Percentiles rank a stretch among this genome's conserved stretches.
Conservation (phyloP, 495 filamentous ascomycete genomes). For the Penicillium silybi region DNA sequence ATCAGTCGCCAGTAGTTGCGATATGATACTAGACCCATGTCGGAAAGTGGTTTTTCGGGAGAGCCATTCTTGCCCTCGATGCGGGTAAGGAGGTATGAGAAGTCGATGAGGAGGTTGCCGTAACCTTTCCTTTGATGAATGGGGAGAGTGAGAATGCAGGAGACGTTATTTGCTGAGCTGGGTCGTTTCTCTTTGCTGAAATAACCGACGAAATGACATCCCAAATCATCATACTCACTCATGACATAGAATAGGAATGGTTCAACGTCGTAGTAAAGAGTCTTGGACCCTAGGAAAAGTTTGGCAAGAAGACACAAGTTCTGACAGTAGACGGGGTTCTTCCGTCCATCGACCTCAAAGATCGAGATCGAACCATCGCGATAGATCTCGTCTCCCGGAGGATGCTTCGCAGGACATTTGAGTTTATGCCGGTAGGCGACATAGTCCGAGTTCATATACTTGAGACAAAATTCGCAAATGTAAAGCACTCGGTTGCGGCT, state of each 20-base stretch:
- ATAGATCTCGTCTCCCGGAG: slow-evolving; percentile 96
- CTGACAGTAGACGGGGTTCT: slow-evolving; percentile 96
- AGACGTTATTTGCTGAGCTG: slow-evolving; percentile 92
- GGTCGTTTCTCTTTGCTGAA: slow-evolving; percentile 99
- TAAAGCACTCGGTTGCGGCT: slow-evolving; percentile 91
- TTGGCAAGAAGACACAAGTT: slow-evolving; percentile 96
- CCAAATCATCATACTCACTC: slow-evolving; percentile 88
- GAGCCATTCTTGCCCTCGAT: slow-evolving; percentile 94
- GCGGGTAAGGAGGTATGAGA: slow-evolving; percentile 91
- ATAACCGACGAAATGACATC: slow-evolving; percentile 97
- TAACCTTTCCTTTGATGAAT: slow-evolving; percentile 98
- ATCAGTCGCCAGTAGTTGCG: slow-evolving; percentile 93
- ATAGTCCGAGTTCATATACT: slow-evolving; percentile 99
- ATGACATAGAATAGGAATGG: slow-evolving; percentile 98
- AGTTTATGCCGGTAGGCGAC: slow-evolving; percentile 97
- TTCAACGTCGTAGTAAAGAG: slow-evolving; percentile 97
- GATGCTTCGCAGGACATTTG: slow-evolving; percentile 94
- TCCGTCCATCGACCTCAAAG: slow-evolving; percentile 95
- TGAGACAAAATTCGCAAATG: slow-evolving; percentile 98
- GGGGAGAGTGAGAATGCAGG: slow-evolving; percentile 91
- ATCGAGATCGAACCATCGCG: slow-evolving; percentile 90
- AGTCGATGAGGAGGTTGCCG: slow-evolving; percentile 93
- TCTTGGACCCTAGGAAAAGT: slow-evolving; percentile 94
- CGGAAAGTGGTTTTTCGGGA: slow-evolving; percentile 94
- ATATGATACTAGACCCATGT: slow-evolving; percentile 96